Base-by-base conservation (phyloP, 192 early-diverging fungal genomes). In the Linnemannia hyalina region DNA sequence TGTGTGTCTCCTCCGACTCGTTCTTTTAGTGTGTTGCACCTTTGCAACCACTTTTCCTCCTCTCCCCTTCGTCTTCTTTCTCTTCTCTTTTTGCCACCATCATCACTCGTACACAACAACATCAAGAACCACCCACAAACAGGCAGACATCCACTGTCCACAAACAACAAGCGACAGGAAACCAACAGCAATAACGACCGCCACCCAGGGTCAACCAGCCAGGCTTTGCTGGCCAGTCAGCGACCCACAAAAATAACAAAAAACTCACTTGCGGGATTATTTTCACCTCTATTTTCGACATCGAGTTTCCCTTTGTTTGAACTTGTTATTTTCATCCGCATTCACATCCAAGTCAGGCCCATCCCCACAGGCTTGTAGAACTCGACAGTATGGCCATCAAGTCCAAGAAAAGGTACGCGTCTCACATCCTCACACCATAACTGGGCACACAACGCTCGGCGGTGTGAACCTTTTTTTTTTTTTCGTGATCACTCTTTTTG, bases 391-490 rank as follows among this genome's bases (percentile, higher is more conserved):
- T 82, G 81, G 81, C 81, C 29, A 60, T 77, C 35, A 82, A 82
- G 81, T 46, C 81, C 47, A 82, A 82, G 60, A 82, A 82, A 77
- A 82, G 81, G 81, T 82, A 77, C 26, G 20, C 26, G 13, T 49
- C 22, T 41, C 35, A 40, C 20, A 10, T 40, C 75, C 46, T 60
- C 75, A 13, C 75, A 26, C 35, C 23, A 13, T 18, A 20, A 36
- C 73, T 4, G 0, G 18, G 49, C 16, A 52, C 49, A 20, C 46
- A 35, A 35, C 73, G 26, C 7, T 55, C 16, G n/a, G 35, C 11
- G 1, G 29, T 26, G 1, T 65, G 26, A 11, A 65, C 29, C 60
- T 13, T 11, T 52, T 65, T n/a, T n/a, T n/a, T n/a, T n/a, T n/a
- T n/a, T n/a, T n/a, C n/a, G 29, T 23, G 60, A 65, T 65, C 60